Conservation (phyloP, 805 yeast species). For the Myxozyma monticola region DNA sequence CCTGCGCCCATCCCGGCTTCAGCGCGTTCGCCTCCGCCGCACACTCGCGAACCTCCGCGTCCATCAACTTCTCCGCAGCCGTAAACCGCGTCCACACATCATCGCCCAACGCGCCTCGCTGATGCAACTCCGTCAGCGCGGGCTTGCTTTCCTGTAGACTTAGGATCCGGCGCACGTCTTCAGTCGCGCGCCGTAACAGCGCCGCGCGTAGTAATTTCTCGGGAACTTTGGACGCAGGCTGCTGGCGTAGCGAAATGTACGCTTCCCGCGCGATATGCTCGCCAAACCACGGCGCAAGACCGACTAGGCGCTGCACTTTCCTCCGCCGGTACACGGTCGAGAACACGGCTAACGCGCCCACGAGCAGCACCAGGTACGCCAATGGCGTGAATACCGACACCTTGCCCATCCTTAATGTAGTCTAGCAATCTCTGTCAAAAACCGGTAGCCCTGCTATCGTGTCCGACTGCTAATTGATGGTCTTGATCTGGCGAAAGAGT, state of each 20-base stretch:
- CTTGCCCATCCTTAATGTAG: slow-evolving; percentile 16
- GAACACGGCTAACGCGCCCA: slow-evolving; percentile 25
- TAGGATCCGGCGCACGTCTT: slow-evolving; percentile 79
- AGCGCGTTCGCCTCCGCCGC: slow-evolving; percentile 70
- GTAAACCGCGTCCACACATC: slow-evolving; percentile 78
- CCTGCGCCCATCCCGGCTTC: slow-evolving; percentile 78
- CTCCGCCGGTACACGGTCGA: slow-evolving; percentile 30
- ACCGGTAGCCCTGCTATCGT: too few species aligned
- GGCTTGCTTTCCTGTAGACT: slow-evolving; percentile 78
- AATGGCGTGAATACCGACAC: slow-evolving; percentile 28
- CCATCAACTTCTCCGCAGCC: slow-evolving; percentile 74
- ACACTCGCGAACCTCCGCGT: slow-evolving; percentile 74
- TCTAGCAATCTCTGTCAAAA: too few species aligned
- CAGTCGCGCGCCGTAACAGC: slow-evolving; percentile 72
- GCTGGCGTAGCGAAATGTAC: slow-evolving; percentile 58
- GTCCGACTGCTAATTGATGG: too few species aligned
- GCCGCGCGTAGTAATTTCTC: slow-evolving; percentile 76
- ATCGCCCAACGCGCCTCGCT: slow-evolving; percentile 89
- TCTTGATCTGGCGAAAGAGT: too few species aligned
- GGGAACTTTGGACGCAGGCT: slow-evolving; percentile 57
- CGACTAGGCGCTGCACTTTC: slow-evolving; percentile 49
- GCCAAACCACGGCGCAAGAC: slow-evolving; percentile 71
- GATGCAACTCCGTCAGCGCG: slow-evolving; percentile 68
- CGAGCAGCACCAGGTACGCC: slow-evolving; percentile 28
- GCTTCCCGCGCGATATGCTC: slow-evolving; percentile 62